Conservation (phyloP, 441 rosid species). For the Croton laevigatus region DNA sequence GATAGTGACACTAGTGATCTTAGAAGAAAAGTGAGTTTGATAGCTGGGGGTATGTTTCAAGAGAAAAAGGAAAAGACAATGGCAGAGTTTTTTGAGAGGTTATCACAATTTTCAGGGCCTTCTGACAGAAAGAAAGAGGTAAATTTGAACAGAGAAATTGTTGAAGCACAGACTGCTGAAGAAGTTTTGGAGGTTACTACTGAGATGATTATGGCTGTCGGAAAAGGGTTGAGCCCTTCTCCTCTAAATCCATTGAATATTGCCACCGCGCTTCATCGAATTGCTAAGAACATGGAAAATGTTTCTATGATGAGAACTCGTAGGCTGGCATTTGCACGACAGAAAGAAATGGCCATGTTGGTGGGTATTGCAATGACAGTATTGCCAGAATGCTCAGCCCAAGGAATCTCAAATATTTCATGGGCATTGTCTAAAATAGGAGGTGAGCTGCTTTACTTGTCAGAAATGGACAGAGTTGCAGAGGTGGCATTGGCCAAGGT, state of each 20-base stretch:
- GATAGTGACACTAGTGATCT: slow-evolving; percentile 36
- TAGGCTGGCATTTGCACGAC: slow-evolving; percentile 75
- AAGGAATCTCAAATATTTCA: slow-evolving; percentile 86
- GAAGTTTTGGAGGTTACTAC: slow-evolving; percentile 72
- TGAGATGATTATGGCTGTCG: slow-evolving; percentile 74
- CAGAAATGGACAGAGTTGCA: slow-evolving; percentile 96
- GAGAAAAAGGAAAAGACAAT: slow-evolving; percentile 60
- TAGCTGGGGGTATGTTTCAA: slow-evolving; percentile 68
- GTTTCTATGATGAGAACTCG: slow-evolving; percentile 69
- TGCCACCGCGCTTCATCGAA: slow-evolving; percentile 83
- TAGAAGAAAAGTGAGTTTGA: slow-evolving; percentile 44
- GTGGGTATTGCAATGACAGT: slow-evolving; percentile 82
- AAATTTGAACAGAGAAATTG: slow-evolving; percentile 61
- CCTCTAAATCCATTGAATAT: slow-evolving; percentile 77
- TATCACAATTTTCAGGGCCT: slow-evolving; percentile 72
- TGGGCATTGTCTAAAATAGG: slow-evolving; percentile 97
- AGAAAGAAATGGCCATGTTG: slow-evolving; percentile 92
- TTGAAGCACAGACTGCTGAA: slow-evolving; percentile 78
- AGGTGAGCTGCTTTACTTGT: slow-evolving; percentile 77
- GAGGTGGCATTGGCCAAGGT: slow-evolving; percentile 78
- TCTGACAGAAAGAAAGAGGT: slow-evolving; percentile 80
- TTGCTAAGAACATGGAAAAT: slow-evolving; percentile 96
- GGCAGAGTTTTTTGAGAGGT: slow-evolving; percentile 65
- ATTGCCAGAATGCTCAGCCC: slow-evolving; percentile 86
- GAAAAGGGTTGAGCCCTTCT: slow-evolving; percentile 86